phyloP scores from a whole-genome alignment of 768 basidiomycete genomes.

The Phallus indusiatus region DNA sequence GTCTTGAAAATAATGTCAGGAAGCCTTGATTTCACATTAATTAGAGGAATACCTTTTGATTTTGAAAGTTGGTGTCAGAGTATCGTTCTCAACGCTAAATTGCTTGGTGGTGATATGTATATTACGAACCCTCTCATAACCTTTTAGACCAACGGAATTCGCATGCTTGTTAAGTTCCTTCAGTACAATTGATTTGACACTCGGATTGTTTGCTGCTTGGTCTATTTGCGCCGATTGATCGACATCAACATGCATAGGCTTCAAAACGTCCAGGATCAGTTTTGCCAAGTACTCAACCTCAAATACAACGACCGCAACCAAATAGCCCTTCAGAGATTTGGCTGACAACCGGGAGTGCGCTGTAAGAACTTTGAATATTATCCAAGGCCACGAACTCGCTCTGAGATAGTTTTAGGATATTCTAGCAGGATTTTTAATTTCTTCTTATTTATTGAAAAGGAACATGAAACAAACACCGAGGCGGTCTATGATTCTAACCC shows the following conservation, averaged over 20 bases:
- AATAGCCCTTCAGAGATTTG: conserved; percentile 82
- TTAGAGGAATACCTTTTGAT: conserved; percentile 67
- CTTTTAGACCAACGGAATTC: conserved; percentile 58
- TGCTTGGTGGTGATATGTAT: conserved; percentile 64
- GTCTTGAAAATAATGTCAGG: conserved; percentile 37
- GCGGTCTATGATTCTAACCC: conserved; percentile 87
- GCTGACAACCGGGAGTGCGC: conserved; percentile 55
- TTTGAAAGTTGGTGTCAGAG: conserved; percentile 74
- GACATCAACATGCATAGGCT: conserved; percentile 40
- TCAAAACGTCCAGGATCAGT: conserved; percentile 42
- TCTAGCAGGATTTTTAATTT: conserved; percentile 33
- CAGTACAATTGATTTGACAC: too few species aligned
- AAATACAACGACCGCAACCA: conserved; percentile 75
- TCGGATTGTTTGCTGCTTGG: too few species aligned
- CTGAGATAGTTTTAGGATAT: conserved; percentile 97
- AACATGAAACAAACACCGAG: conserved; percentile 54
- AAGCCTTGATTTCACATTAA: conserved; percentile 35
- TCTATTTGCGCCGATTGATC: conserved; percentile 50
- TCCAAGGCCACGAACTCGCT: conserved; percentile 98
- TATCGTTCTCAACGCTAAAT: conserved; percentile 70
- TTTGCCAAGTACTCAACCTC: conserved; percentile 67
- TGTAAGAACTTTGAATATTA: conserved; percentile 82
- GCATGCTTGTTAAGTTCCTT: too few species aligned
- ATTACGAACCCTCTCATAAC: conserved; percentile 81
- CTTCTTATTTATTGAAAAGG: neutral